Evolutionary conservation across 805 yeast genomes (phyloP), one percentile per base, ranked within the genome.

Genomic region (Kuraishia hungarica): DNA sequence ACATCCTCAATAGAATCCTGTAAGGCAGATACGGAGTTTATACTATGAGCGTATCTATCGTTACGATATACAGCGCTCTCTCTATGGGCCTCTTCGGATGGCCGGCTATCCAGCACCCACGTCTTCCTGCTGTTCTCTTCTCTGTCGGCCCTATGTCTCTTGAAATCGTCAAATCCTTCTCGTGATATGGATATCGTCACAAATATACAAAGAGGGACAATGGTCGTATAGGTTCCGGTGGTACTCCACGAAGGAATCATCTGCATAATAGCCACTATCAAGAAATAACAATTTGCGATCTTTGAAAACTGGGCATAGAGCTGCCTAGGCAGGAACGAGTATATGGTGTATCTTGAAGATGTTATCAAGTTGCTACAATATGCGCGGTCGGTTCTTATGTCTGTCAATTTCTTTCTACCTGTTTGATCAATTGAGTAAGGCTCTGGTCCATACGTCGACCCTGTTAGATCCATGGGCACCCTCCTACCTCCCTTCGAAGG

Each of bases 191-290:
- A 89, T 26, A 94, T 88, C 7, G 89, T 76, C 72, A 94, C 89
- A 68, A 94, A 94, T 5, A 94, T 79, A 68, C 85, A 72, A 56
- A 94, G 75, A 1, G 99, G 98, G 48, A 92, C 78, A 62, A 94
- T 93, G 1, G 99, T 94, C 2, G 98, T 94, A 66, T 83, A 90
- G 13, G 91, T 87, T 57, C 98, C 99, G 0, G 99, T 94, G 5
- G 99, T 90, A 1, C 97, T 89, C 97, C 97, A 94, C 1, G 91
- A 82, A 0, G 99, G 98, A 51, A 94, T 86, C 92, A 93, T 85
- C 67, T 94, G 99, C 75, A 94, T 74, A 58, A 94, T 87, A 1
- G 98, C 92, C 19, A 94, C 94, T 2, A 84, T 76, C 79, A 94
- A 72, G 70, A 94, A 94, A 68, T 94, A 93, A 58, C 92, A 76